phyloP scores from a whole-genome alignment of 139 green algal species.

The Micromonas pusilla region DNA sequence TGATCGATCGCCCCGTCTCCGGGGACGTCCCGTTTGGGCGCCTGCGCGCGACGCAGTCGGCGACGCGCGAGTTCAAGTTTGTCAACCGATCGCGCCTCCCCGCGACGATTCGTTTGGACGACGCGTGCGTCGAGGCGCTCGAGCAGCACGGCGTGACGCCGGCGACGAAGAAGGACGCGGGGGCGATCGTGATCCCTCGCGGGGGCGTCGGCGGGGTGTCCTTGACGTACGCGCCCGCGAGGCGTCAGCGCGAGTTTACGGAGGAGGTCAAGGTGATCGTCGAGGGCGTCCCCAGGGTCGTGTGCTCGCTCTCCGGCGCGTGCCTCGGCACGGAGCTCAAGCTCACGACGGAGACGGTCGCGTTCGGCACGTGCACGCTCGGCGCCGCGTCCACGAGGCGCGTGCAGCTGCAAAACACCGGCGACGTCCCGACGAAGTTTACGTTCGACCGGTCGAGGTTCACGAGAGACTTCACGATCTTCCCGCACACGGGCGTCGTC shows the following conservation, averaged over 20 bases:
- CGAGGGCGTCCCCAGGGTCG: slow-evolving; percentile 42
- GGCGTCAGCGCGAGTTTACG: slow-evolving; percentile 48
- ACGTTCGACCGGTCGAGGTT: slow-evolving; percentile 48
- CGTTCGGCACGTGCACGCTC: slow-evolving; percentile 62
- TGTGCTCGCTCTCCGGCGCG: slow-evolving; percentile 48
- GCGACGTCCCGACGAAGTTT: slow-evolving; percentile 63
- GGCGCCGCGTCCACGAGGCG: slow-evolving; percentile 52
- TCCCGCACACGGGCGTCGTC: slow-evolving; percentile 57
- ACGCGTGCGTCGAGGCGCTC: slow-evolving; percentile 25
- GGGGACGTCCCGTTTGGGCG: slow-evolving; percentile 52
- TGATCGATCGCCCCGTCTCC: slow-evolving; percentile 46
- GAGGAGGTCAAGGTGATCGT: slow-evolving; percentile 45
- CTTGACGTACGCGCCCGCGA: slow-evolving; percentile 45
- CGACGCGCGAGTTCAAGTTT: slow-evolving; percentile 41
- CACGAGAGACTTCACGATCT: slow-evolving; percentile 55
- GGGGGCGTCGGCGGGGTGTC: slow-evolving; percentile 40
- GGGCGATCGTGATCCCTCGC: slow-evolving; percentile 40
- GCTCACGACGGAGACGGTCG: slow-evolving; percentile 57
- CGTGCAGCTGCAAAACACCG: slow-evolving; percentile 67
- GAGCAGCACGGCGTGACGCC: slow-evolving; percentile 35
- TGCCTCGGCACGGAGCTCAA: slow-evolving; percentile 60
- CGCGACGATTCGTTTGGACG: slow-evolving; percentile 24
- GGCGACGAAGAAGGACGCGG: slow-evolving; percentile 41
- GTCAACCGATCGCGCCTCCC: slow-evolving; percentile 51
- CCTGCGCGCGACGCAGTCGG: slow-evolving; percentile 28